These are phyloP conservation scores for Rhododendron williamsianum DNA, from an alignment of 148 eudicot species.

Conservation along the genomic window DNA sequence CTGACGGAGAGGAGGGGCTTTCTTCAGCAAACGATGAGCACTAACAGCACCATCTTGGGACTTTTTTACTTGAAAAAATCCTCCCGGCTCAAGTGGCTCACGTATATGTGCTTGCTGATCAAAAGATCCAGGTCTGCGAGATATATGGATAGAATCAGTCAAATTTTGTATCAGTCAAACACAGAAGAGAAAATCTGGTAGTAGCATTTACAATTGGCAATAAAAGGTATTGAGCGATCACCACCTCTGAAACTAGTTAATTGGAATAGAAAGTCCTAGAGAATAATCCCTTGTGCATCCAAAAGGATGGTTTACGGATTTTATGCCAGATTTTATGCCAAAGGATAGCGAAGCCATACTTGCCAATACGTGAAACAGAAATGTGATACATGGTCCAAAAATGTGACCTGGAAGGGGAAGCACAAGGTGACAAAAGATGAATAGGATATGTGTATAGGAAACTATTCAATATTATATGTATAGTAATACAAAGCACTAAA, in stretches of 20 bases:
- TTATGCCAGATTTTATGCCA: neutral
- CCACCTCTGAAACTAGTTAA: neutral
- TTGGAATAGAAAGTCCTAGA: neutral
- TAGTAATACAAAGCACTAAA: neutral
- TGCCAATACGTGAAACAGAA: neutral
- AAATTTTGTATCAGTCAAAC: neutral
- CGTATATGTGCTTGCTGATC: constrained; percentile 35
- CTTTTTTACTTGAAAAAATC: constrained; percentile 28
- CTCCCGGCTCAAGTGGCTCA: constrained; percentile 28
- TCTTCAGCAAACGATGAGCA: constrained; percentile 51
- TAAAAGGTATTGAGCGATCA: neutral
- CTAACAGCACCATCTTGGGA: constrained; percentile 51
- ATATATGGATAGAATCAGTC: neutral
- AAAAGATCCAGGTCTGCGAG: constrained; percentile 14
- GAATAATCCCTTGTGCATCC: neutral
- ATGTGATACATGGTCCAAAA: neutral
- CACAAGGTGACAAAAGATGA: neutral
- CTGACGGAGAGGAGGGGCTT: constrained; percentile 54
- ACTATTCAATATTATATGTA: too few species aligned
- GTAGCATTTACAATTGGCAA: neutral
- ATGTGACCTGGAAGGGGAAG: neutral
- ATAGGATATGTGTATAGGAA: neutral
- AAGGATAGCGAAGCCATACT: neutral
- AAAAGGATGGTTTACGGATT: neutral
- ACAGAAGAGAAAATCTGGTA: neutral